Evolutionary conservation across 129 eudicot species (phyloP).

Genomic region (Sambucus nigra): DNA sequence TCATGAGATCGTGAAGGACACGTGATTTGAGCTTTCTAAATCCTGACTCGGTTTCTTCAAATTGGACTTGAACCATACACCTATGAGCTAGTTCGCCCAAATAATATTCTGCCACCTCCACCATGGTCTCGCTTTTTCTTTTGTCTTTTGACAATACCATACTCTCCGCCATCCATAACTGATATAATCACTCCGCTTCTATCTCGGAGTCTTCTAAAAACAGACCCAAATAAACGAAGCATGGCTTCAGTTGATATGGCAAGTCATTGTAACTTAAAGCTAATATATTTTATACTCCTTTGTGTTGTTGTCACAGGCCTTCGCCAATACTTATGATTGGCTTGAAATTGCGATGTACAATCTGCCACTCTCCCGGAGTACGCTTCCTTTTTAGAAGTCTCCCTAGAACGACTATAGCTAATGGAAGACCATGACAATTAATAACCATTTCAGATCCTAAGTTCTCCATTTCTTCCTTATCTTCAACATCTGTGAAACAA

Average conservation of each 20-base stretch:
- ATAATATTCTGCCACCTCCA: constrained; percentile 9
- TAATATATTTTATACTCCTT: not conserved
- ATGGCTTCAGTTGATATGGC: constrained; percentile 17
- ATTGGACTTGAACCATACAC: constrained; percentile 11
- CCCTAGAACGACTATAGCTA: constrained; percentile 16
- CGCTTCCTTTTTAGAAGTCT: constrained; percentile 9
- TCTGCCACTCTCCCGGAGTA: constrained; percentile 5
- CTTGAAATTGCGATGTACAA: not conserved
- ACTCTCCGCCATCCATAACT: constrained; percentile 21
- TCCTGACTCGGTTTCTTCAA: not conserved
- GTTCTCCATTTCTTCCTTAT: not conserved
- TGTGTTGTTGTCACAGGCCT: not conserved
- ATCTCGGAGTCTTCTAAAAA: constrained; percentile 16
- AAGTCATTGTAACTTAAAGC: constrained; percentile 12
- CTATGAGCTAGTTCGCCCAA: constrained; percentile 9
- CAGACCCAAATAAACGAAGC: constrained; percentile 13
- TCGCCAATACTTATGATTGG: constrained; percentile 1
- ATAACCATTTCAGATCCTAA: not conserved
- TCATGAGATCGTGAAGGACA: constrained; percentile 7
- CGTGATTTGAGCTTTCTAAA: constrained; percentile 6
- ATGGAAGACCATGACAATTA: constrained; percentile 4
- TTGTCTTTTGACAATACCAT: constrained; percentile 3
- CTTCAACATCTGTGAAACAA: too few species aligned
- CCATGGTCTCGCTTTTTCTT: not conserved
- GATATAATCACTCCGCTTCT: not conserved